Percentiles rank a stretch among this genome's conserved stretches.
Conservation (phyloP, 1,284 basidiomycete genomes). For the Tylopilus orsonianus region DNA sequence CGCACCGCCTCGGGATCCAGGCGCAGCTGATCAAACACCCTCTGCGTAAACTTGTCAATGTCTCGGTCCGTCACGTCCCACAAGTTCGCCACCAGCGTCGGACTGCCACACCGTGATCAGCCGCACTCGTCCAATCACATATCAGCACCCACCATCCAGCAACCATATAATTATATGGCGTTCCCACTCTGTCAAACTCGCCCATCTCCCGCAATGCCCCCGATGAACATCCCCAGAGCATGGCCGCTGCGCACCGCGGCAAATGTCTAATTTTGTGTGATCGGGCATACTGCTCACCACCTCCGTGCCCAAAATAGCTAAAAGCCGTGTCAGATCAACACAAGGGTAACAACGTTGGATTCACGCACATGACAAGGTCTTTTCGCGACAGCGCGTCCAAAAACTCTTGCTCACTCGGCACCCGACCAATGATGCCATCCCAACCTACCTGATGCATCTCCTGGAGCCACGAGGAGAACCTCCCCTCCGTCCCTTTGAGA, state of each 20-base stretch:
- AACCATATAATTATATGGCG: conserved; percentile 93
- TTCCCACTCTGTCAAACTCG: conserved; percentile 89
- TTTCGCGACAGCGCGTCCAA: conserved; percentile 64
- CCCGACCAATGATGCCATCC: conserved; percentile 77
- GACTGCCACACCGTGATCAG: conserved; percentile 46
- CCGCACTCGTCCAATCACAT: background rate
- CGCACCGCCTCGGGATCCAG: conserved; percentile 47
- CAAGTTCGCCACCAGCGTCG: conserved; percentile 89
- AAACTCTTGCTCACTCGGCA: conserved; percentile 83
- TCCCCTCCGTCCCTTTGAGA: conserved; percentile 77
- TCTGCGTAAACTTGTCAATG: conserved; percentile 88
- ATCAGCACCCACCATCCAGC: conserved; percentile 81
- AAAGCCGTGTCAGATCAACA: conserved; percentile 7
- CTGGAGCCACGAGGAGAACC: conserved; percentile 78
- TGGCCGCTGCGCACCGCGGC: conserved; percentile 82
- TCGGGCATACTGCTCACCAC: conserved; percentile 91
- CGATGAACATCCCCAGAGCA: conserved; percentile 99
- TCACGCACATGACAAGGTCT: conserved; percentile 85
- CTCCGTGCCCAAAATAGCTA: conserved; percentile 97
- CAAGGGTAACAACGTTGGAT: background rate
- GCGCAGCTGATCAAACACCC: conserved; percentile 76
- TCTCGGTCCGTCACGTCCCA: conserved; percentile 99
- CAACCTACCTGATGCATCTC: conserved; percentile 74
- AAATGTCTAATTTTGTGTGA: conserved; percentile 83
- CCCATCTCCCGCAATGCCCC: conserved; percentile 88